A percentile compares a stretch with the other conserved stretches of the same genome.
phyloP scores from a whole-genome alignment of 164 flowering plant genomes.

The Nymphaea colorata region DNA sequence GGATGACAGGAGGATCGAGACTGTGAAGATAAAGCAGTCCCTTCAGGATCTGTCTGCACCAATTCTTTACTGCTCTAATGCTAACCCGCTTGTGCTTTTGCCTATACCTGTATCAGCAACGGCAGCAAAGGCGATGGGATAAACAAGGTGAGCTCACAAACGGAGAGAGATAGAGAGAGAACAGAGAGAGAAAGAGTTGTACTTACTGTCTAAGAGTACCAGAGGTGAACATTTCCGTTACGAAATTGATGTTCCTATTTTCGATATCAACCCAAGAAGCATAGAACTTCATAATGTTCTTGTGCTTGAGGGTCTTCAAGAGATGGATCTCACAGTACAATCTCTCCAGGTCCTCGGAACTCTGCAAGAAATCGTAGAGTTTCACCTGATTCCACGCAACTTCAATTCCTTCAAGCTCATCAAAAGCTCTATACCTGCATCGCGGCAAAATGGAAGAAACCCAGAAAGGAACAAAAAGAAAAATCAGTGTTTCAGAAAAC shows the following conservation, averaged over 20 bases:
- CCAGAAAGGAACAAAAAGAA: conserved; percentile 1
- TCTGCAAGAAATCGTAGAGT: conserved; percentile 65
- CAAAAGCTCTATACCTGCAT: conserved; percentile 82
- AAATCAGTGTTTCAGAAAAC: neutral
- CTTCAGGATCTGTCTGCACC: conserved; percentile 92
- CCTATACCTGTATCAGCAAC: conserved; percentile 50
- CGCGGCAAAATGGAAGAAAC: neutral
- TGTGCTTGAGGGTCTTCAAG: conserved; percentile 82
- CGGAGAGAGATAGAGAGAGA: conserved; percentile 2
- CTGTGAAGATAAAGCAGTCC: conserved; percentile 90
- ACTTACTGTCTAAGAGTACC: conserved; percentile 89
- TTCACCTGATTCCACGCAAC: conserved; percentile 99
- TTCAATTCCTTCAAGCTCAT: conserved; percentile 95
- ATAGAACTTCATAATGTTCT: conserved; percentile 88
- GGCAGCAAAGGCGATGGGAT: neutral
- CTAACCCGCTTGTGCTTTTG: conserved; percentile 79
- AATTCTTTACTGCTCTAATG: conserved; percentile 90
- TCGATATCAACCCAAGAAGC: conserved; percentile 89
- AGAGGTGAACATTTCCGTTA: conserved; percentile 96
- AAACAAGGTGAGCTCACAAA: neutral
- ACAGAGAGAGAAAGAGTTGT: conserved; percentile 5
- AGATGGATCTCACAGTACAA: conserved; percentile 88
- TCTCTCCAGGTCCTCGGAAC: conserved; percentile 85
- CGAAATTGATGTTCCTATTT: conserved; percentile 84
- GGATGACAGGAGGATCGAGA: conserved; percentile 87